A percentile compares a stretch with the other conserved stretches of the same genome.
phyloP scores from a whole-genome alignment of 2,329 filamentous ascomycete species.

The Talaromyces sp. region DNA sequence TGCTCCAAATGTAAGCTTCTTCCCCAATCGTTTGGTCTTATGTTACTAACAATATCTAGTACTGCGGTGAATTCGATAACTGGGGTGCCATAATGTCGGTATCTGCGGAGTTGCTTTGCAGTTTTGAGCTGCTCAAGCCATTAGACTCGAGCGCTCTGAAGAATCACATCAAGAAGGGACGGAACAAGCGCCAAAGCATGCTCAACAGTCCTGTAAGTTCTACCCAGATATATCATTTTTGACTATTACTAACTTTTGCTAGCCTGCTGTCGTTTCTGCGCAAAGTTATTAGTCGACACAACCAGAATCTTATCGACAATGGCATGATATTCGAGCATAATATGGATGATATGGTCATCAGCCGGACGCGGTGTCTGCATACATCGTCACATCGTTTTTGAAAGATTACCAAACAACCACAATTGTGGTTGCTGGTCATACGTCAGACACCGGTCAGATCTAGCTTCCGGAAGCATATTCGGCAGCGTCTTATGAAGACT shows the following conservation, averaged over 20 bases:
- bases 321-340: slow-evolving; percentile 15
- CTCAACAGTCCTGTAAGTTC: slow-evolving; percentile 88
- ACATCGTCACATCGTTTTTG: neutral
- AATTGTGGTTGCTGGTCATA: neutral
- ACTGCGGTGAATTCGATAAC: slow-evolving; percentile 98
- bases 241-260: slow-evolving; percentile 20
- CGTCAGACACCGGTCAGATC: neutral
- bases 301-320: slow-evolving; percentile 7
- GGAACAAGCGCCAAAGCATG: slow-evolving; percentile 91
- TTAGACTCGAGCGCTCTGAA: slow-evolving; percentile 94
- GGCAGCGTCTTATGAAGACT: neutral
- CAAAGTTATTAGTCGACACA: slow-evolving; percentile 41
- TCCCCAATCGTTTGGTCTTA: neutral
- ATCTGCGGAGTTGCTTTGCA: slow-evolving; percentile 87
- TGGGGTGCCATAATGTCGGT: slow-evolving; percentile 99
- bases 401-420: neutral
- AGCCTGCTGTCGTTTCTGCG: slow-evolving; percentile 47
- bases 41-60: slow-evolving; percentile 54
- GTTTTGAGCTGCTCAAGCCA: slow-evolving; percentile 94
- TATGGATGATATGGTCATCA: slow-evolving; percentile 3
- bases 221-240: slow-evolving; percentile 21
- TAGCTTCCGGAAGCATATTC: neutral
- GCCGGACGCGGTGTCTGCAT: slow-evolving; percentile 2
- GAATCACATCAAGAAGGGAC: slow-evolving; percentile 97
- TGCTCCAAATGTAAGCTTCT: slow-evolving; percentile 79